phyloP scores from a whole-genome alignment of 208 protist genomes.

The Crithidia thermophila region DNA sequence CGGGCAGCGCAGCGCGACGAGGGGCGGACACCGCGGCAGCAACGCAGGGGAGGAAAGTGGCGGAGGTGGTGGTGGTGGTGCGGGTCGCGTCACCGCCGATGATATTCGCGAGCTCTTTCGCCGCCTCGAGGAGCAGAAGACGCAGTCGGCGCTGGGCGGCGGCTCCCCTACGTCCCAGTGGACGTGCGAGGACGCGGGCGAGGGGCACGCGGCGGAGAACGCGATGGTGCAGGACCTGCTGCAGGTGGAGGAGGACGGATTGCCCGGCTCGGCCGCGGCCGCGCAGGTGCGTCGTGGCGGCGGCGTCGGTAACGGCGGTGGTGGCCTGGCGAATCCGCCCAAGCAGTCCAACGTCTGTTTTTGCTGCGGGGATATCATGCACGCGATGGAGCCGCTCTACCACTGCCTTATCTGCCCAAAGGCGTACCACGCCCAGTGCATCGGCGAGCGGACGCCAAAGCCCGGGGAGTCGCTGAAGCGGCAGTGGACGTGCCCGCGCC shows the following conservation, averaged over 20 bases:
- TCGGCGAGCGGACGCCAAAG: constrained; percentile 46
- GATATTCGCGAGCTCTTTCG: constrained; percentile 64
- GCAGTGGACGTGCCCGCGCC: constrained; percentile 77
- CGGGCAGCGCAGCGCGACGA: not conserved
- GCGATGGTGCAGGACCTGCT: constrained; percentile 60
- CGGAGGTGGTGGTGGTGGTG: not conserved
- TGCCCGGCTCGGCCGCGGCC: constrained; percentile 19
- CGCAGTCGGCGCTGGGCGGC: not conserved
- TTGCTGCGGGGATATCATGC: constrained; percentile 79
- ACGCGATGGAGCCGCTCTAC: constrained; percentile 77
- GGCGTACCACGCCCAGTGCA: constrained; percentile 82
- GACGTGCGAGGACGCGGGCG: not conserved
- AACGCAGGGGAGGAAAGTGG: not conserved
- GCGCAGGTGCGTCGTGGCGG: not conserved
- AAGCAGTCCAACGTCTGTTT: constrained; percentile 66
- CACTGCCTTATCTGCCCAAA: constrained; percentile 84
- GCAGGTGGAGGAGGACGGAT: constrained; percentile 42
- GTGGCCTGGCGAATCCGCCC: constrained; percentile 7
- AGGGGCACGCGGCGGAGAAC: constrained; percentile 29
- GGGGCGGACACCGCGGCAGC: constrained; percentile 13
- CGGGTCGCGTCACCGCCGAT: constrained; percentile 35
- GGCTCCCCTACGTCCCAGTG: not conserved
- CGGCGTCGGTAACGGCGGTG: not conserved
- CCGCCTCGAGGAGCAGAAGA: constrained; percentile 21
- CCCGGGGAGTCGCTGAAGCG: constrained; percentile 40